Conservation (phyloP, 768 basidiomycete species). For the Termitomyces sp. region DNA sequence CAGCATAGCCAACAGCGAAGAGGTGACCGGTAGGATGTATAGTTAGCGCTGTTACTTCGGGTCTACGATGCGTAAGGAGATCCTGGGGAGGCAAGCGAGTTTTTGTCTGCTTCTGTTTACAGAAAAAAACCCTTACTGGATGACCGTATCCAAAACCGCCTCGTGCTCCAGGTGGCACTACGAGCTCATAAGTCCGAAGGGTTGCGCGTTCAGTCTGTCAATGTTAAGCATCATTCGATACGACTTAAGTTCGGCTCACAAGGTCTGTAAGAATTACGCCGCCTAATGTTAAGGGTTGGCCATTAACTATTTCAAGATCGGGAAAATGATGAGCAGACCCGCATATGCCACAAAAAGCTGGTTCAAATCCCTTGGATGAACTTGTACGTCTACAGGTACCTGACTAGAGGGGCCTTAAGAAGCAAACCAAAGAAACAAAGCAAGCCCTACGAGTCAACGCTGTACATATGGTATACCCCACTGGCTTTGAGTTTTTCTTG, state of each 20-base stretch:
- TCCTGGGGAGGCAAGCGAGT: slow-evolving; percentile 32
- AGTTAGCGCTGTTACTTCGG: slow-evolving; percentile 64
- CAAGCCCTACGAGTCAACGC: slow-evolving; percentile 27
- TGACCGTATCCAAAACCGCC: slow-evolving; percentile 64
- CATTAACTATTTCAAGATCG: background rate
- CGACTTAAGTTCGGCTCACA: slow-evolving; percentile 26
- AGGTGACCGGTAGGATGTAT: slow-evolving; percentile 74
- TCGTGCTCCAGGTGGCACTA: slow-evolving; percentile 75
- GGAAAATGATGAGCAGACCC: slow-evolving; percentile 35
- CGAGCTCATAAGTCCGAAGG: slow-evolving; percentile 60
- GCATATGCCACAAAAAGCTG: slow-evolving; percentile 70
- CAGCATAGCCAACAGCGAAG: slow-evolving; percentile 76
- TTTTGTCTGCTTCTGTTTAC: background rate
- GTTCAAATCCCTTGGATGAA: slow-evolving; percentile 72
- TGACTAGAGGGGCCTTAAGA: slow-evolving; percentile 24
- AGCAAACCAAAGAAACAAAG: background rate
- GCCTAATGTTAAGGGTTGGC: slow-evolving; percentile 30
- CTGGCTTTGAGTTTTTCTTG: slow-evolving; percentile 48
- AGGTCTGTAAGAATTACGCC: slow-evolving; percentile 59
- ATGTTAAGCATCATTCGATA: slow-evolving; percentile 1
- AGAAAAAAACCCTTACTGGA: slow-evolving; percentile 33
- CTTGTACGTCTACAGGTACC: slow-evolving; percentile 53
- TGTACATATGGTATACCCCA: slow-evolving; percentile 31
- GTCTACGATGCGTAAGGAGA: slow-evolving; percentile 64
- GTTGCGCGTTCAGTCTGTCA: slow-evolving; percentile 43